Evolutionary conservation across 352 stramenopile genomes (phyloP).

Genomic region (Phytopythium ostracodes): DNA sequence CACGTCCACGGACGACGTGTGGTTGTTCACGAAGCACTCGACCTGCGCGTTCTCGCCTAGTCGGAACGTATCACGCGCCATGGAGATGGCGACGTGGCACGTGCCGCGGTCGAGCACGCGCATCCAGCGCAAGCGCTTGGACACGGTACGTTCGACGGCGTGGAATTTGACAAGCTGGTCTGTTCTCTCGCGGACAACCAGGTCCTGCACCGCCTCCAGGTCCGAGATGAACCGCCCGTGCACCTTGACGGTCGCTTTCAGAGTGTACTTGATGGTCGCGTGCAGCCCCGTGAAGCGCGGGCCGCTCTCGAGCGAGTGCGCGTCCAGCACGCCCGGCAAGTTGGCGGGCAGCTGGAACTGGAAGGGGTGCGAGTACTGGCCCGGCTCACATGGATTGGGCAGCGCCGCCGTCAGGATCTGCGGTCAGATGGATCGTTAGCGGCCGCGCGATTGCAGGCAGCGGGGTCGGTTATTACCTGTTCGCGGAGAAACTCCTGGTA

Average conservation of each 20-base stretch:
- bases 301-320: slow-evolving; percentile 45
- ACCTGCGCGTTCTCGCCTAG: slow-evolving; percentile 55
- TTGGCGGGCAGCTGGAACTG: slow-evolving; percentile 50
- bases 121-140: slow-evolving; percentile 54
- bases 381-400: slow-evolving; percentile 46
- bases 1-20: slow-evolving; percentile 47
- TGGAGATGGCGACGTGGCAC: slow-evolving; percentile 57
- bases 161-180: slow-evolving; percentile 14
- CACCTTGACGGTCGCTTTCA: slow-evolving; percentile 66
- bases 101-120: slow-evolving; percentile 51
- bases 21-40: slow-evolving; percentile 73
- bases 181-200: slow-evolving; percentile 38
- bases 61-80: slow-evolving; percentile 56
- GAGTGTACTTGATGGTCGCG: slow-evolving; percentile 72
- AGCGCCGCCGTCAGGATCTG: slow-evolving; percentile 47
- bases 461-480: too few relatives aligned
- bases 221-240: slow-evolving; percentile 67
- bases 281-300: slow-evolving; percentile 36
- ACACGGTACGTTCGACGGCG: slow-evolving; percentile 55
- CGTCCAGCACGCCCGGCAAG: slow-evolving; percentile 53
- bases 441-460: too few relatives aligned
- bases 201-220: slow-evolving; percentile 48
- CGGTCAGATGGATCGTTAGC: neutral
- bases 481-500: slow-evolving; percentile 66
- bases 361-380: slow-evolving; percentile 72